These are phyloP conservation scores for Eimeria falciformis DNA, from an alignment of 169 alveolate genomes.

Conservation along the genomic window DNA sequence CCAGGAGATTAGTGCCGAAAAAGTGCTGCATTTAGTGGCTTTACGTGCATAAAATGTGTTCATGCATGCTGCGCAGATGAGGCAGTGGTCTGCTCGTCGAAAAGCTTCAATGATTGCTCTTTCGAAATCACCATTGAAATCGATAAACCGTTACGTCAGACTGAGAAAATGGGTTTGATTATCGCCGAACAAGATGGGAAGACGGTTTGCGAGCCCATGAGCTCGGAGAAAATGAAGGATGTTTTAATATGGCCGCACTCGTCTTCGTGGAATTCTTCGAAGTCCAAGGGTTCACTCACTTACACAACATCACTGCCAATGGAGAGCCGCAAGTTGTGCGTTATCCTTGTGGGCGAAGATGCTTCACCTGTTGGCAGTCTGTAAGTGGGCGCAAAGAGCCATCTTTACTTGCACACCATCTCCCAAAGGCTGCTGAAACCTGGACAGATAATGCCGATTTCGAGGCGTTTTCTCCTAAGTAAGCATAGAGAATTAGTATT, in stretches of 20 bases:
- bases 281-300: not conserved
- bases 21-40: not conserved
- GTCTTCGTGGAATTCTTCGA: slow-evolving; percentile 27
- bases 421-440: no score
- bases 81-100: slow-evolving; percentile 32
- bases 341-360: not conserved
- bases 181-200: slow-evolving; percentile 42
- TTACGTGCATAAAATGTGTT: not conserved
- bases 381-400: no score
- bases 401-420: no score
- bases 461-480: no score
- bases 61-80: slow-evolving; percentile 4
- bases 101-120: slow-evolving; percentile 5
- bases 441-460: no score
- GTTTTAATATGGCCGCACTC: slow-evolving; percentile 34
- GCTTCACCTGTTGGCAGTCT: slow-evolving; percentile 1
- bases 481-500: no score
- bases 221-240: not conserved
- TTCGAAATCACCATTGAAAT: slow-evolving; percentile 32
- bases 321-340: slow-evolving; percentile 42
- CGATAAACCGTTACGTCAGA: not conserved
- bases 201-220: not conserved
- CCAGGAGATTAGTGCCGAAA: no score
- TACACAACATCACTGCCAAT: slow-evolving; percentile 19
- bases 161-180: not conserved